phyloP scores from a whole-genome alignment of 2,329 filamentous ascomycete genomes.

The Chrysoporthe austroafricana region DNA sequence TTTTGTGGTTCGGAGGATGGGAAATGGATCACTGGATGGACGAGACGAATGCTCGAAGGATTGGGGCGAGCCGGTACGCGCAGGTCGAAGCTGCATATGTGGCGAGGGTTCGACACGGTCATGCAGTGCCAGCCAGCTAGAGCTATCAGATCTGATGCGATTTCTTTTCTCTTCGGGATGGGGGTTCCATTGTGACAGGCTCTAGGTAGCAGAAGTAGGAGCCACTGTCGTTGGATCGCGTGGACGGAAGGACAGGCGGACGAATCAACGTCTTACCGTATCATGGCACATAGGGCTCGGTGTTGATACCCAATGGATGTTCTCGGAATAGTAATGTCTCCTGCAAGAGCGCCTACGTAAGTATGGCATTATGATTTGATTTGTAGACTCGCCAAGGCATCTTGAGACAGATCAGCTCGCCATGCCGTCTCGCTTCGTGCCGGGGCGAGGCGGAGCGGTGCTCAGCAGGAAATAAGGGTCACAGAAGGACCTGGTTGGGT shows the following conservation, averaged over 20 bases:
- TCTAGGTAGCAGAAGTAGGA: neutral
- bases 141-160: neutral
- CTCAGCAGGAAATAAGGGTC: no score
- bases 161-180: neutral
- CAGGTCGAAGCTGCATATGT: neutral
- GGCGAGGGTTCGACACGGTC: neutral
- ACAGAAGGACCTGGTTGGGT: neutral
- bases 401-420: neutral
- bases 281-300: conserved; percentile 9
- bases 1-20: neutral
- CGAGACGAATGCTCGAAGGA: neutral
- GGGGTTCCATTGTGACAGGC: no score
- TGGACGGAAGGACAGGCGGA: neutral
- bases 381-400: neutral
- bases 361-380: neutral
- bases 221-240: neutral
- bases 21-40: neutral
- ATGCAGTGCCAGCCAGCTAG: neutral
- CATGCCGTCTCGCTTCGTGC: neutral
- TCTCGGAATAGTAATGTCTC: neutral
- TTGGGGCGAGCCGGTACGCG: neutral
- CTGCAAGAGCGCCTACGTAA: no score
- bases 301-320: conserved; percentile 13
- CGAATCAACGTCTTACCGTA: neutral
- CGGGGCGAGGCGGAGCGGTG: no score